phyloP scores from a whole-genome alignment of 345 rosid genomes.

The Brassica incana region DNA sequence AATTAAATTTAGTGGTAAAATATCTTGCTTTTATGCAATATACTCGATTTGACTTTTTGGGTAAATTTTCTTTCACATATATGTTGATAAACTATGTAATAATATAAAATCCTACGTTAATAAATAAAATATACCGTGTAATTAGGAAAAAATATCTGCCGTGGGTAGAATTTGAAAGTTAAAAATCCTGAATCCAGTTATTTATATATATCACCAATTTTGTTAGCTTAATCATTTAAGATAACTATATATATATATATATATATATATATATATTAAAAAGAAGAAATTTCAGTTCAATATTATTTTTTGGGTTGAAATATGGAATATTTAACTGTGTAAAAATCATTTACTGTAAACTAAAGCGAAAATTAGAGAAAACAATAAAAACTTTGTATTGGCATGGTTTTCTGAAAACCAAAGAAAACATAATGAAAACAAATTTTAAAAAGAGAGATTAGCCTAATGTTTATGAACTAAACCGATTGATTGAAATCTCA shows the following conservation, averaged over 20 bases:
- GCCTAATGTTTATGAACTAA: neutral
- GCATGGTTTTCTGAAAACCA: neutral
- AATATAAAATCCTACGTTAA: neutral
- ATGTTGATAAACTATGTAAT: neutral
- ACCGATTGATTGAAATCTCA: neutral
- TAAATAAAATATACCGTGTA: neutral
- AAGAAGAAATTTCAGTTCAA: neutral
- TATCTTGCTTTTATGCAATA: neutral
- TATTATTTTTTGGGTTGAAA: neutral
- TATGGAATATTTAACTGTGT: neutral
- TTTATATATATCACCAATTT: too few species aligned
- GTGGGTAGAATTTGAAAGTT: neutral
- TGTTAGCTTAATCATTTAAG: too few species aligned
- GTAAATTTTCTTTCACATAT: neutral
- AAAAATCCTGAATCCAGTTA: neutral
- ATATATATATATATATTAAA: too few species aligned
- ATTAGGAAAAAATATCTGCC: neutral
- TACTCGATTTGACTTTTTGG: neutral
- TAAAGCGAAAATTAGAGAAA: neutral
- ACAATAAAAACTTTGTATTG: neutral
- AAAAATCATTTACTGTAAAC: neutral
- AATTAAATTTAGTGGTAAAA: neutral
- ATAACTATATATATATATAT: too few species aligned
- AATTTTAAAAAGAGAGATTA: neutral
- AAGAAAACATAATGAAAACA: neutral